Base-by-base conservation (phyloP, 148 eudicot genomes). In the Vaccinium corymbosum region DNA sequence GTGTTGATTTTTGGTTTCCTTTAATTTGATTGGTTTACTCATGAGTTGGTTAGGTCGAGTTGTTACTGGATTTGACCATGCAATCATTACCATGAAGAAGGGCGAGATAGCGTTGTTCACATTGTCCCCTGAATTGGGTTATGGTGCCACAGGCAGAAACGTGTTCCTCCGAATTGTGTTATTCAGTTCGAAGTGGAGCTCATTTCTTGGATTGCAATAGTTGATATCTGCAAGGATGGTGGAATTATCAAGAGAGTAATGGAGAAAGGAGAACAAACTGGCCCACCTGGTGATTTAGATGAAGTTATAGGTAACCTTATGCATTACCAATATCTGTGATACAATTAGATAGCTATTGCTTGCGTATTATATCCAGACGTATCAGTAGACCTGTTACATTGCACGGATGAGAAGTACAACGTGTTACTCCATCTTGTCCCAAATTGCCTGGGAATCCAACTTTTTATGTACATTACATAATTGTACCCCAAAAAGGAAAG, bases 181-280 rank as follows among this genome's bases (percentile, higher is more conserved):
- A 66, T 90, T 84, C 94, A 88, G 85, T 87, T 89, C 86, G 90
- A 90, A 83, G 93, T 90, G 35, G 94, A 91, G 75, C 90, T 93
- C 48, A 48, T 90, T 66, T 91, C 93, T 59, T 93, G 94, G 94
- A 91, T 91, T 75, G 86, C 83, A 25, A 89, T 93, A 29, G 88
- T 88, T 73, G 95, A 91, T 87, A 80, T 91, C 76, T 91, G 90
- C 87, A 91, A 86, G 88, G 95, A 93, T 91, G 95, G 94, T 83
- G 94, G 94, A n/a, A 87, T 93, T 73, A 81, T 91, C 68, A 93
- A 93, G 89, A 89, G 87, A 59, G 80, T 93, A 16, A 50, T 91
- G 82, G 86, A 85, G 86, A 89, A 86, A 82, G 90, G 92, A 78
- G 90, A 86, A 84, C 89, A 85, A 19, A 85, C 83, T 80, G 90